These are phyloP conservation scores for Rhizodiscina lignyota DNA, from an alignment of 495 filamentous ascomycete genomes.

Conservation along the genomic window DNA sequence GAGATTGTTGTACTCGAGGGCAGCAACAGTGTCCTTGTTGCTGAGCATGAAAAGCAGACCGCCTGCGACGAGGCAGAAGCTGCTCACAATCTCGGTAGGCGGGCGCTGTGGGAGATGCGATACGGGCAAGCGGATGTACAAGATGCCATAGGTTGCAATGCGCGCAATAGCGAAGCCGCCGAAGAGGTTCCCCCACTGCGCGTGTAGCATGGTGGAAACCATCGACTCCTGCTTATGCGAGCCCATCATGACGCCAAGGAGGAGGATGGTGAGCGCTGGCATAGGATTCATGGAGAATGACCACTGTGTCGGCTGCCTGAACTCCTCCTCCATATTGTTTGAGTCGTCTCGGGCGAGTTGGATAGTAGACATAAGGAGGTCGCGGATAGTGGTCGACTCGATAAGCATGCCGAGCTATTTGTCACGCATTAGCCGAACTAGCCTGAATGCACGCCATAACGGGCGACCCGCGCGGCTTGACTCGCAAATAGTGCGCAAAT, in stretches of 20 bases:
- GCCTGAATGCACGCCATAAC: too few relatives aligned
- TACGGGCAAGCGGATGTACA: constrained; percentile 68
- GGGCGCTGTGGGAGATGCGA: constrained; percentile 75
- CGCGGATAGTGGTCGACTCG: constrained; percentile 55
- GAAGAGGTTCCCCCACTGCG: constrained; percentile 83
- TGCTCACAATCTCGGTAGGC: constrained; percentile 71
- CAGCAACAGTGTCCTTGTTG: constrained; percentile 49
- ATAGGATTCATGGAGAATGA: constrained; percentile 74
- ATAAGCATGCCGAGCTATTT: constrained; percentile 76
- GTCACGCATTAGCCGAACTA: constrained; percentile 7
- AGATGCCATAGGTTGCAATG: constrained; percentile 59
- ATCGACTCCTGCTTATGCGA: constrained; percentile 74
- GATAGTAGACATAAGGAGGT: constrained; percentile 51
- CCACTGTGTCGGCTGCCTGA: constrained; percentile 57
- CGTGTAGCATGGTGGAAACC: constrained; percentile 84
- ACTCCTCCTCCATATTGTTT: too few relatives aligned
- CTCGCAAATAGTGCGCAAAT: too few relatives aligned
- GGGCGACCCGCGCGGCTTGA: too few relatives aligned
- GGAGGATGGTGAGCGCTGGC: constrained; percentile 67
- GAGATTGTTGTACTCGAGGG: constrained; percentile 57
- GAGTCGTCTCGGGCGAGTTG: constrained; percentile 21
- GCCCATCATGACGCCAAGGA: constrained; percentile 88
- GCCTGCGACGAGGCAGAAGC: constrained; percentile 78
- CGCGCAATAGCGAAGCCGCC: constrained; percentile 66
- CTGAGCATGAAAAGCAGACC: constrained; percentile 90